A percentile compares a stretch with the other conserved stretches of the same genome.
Evolutionary conservation across 495 filamentous ascomycete species (phyloP).

Genomic region (Glarea lozoyensis): DNA sequence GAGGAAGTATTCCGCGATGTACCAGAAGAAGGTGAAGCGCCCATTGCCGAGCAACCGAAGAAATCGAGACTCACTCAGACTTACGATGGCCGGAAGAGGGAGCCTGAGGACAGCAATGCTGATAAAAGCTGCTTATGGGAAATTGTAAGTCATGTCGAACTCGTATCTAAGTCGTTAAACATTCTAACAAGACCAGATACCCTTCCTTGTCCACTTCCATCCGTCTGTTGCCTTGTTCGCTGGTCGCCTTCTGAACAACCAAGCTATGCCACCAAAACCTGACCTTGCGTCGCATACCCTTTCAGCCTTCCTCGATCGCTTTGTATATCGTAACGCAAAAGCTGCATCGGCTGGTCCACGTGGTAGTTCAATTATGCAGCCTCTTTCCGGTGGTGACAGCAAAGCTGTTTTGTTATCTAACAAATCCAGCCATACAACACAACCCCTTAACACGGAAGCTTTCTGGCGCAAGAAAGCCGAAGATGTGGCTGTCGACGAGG

Average conservation of each 20-base stretch:
- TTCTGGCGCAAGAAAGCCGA: constrained; percentile 90
- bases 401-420: constrained; percentile 56
- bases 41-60: constrained; percentile 9
- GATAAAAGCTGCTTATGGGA: constrained; percentile 91
- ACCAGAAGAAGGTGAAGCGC: constrained; percentile 31
- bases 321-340: constrained; percentile 89
- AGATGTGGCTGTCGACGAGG: constrained; percentile 81
- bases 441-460: constrained; percentile 69
- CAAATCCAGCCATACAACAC: constrained; percentile 29
- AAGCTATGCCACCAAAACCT: constrained; percentile 71
- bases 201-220: constrained; percentile 78
- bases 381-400: constrained; percentile 58
- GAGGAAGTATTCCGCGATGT: constrained; percentile 64
- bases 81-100: constrained; percentile 85
- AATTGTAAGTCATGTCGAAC: constrained; percentile 40
- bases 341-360: constrained; percentile 45
- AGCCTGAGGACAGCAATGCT: constrained; percentile 85
- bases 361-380: constrained; percentile 93
- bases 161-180: neutral
- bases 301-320: constrained; percentile 91
- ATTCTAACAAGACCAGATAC: constrained; percentile 33
- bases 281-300: constrained; percentile 81
- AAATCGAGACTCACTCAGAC: constrained; percentile 11
- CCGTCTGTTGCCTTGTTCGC: constrained; percentile 92
- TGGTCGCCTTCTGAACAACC: constrained; percentile 51